Conservation (phyloP, 805 yeast species). For the Tetrapisispora iriomotensis region DNA sequence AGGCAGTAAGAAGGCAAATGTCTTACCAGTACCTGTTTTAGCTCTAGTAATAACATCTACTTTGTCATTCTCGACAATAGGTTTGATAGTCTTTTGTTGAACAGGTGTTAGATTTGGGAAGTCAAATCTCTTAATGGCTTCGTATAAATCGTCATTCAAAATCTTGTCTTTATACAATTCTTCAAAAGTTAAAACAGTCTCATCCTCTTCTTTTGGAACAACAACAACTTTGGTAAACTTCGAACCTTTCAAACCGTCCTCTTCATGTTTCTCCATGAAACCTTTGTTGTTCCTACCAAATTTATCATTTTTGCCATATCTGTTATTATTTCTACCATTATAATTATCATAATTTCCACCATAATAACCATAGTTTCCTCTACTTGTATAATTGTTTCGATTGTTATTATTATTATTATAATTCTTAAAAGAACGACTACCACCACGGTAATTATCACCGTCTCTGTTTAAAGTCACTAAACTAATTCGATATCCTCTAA, state of each 20-base stretch:
- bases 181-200: slow-evolving; percentile 20
- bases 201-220: slow-evolving; percentile 11
- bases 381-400: neutral
- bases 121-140: slow-evolving; percentile 35
- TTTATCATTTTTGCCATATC: neutral
- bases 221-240: slow-evolving; percentile 5
- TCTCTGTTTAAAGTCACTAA: no score
- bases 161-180: slow-evolving; percentile 23
- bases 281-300: neutral
- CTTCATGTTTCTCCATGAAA: neutral
- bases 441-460: neutral
- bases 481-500: no score
- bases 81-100: slow-evolving; percentile 52
- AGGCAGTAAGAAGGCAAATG: slow-evolving; percentile 82
- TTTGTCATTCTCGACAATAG: slow-evolving; percentile 40
- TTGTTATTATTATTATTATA: neutral
- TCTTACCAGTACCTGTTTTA: slow-evolving; percentile 92
- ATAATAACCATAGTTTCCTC: neutral
- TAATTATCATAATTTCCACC: neutral
- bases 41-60: slow-evolving; percentile 75
- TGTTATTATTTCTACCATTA: neutral
- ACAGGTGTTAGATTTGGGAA: slow-evolving; percentile 55
- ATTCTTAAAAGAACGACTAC: no score
- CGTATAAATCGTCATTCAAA: slow-evolving; percentile 21
- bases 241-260: neutral